A percentile compares a stretch with the other conserved stretches of the same genome.
phyloP scores from a whole-genome alignment of 2,329 filamentous ascomycete species.

The Claviceps humidiphila region DNA sequence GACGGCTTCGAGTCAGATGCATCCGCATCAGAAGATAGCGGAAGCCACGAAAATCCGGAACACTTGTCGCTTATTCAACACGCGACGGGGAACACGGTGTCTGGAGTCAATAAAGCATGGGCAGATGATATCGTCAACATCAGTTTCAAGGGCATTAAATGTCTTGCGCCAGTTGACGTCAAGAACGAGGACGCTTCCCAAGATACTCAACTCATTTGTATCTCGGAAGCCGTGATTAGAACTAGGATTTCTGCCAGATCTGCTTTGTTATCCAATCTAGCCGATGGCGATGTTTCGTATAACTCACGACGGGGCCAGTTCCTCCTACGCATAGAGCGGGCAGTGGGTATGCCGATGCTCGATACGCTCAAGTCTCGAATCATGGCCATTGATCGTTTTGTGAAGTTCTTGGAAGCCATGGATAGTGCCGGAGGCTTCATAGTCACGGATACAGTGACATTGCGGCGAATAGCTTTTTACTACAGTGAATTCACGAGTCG shows the following conservation, averaged over 20 bases:
- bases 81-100: slow-evolving; percentile 8
- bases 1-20: slow-evolving; percentile 9
- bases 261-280: slow-evolving; percentile 36
- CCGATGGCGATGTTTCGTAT: slow-evolving; percentile 52
- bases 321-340: slow-evolving; percentile 43
- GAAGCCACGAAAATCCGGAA: slow-evolving; percentile 8
- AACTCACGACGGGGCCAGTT: slow-evolving; percentile 47
- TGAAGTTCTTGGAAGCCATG: slow-evolving; percentile 56
- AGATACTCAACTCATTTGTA: slow-evolving; percentile 19
- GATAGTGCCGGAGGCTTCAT: slow-evolving; percentile 41
- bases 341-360: slow-evolving; percentile 46
- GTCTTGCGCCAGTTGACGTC: slow-evolving; percentile 7
- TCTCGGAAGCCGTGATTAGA: slow-evolving; percentile 40
- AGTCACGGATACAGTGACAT: slow-evolving; percentile 42
- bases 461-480: slow-evolving; percentile 53
- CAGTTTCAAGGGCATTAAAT: slow-evolving; percentile 36
- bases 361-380: slow-evolving; percentile 46
- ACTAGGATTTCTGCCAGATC: slow-evolving; percentile 42
- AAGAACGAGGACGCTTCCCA: slow-evolving; percentile 4
- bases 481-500: slow-evolving; percentile 33
- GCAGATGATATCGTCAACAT: slow-evolving; percentile 46
- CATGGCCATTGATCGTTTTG: slow-evolving; percentile 55
- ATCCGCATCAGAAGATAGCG: slow-evolving; percentile 3
- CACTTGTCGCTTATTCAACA: slow-evolving; percentile 13
- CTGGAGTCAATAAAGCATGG: slow-evolving; percentile 31